Evolutionary conservation across 768 basidiomycete species (phyloP), one percentile per base, ranked within the genome.

Genomic region (Suillus tomentosus): DNA sequence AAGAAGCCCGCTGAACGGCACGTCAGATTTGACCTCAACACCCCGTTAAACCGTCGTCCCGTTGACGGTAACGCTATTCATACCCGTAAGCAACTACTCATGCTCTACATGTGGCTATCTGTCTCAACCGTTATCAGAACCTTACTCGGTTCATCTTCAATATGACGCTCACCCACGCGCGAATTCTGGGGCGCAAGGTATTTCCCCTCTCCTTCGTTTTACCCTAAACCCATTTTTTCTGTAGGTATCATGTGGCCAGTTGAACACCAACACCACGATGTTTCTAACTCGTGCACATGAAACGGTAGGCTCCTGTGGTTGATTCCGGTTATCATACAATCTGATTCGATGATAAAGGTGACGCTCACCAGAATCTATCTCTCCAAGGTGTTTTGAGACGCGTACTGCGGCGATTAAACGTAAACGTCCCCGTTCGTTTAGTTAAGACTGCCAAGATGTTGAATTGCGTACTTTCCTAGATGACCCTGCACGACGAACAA

Each of bases 381-480:
- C 13, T 50, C 19, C 54, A 27, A 15, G 27, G 58, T 19, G 17
- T 11, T 13, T 51, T 24, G 40, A 50, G 24, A 42, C 5, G 4
- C 39, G 48, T 19, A 64, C 63, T 14, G 59, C 40, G 1, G 22
- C 11, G 37, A 59, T 45, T 34, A 40, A 37, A 61, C 7, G 58
- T 60, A 48, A 13, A 57, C 15, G 24, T 58, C 24, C 24, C 1
- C 22, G 3, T 42, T 42, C 10, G 10, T 54, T 31, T 34, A 40
- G 24, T 40, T 42, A 15, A 10, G 11, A 11, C 17, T 58, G 22
- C 15, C 39, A 27, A 13, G 39, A 11, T 58, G 9, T 27, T 58
- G 10, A 42, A 27, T 5, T 42, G 17, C 2, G n/a, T 31, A 36
- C 60, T 61, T 56, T 19, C 22, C 34, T 57, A 61, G 37, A 59